Evolutionary conservation across 345 rosid species (phyloP).

Genomic region (Leavenworthia alabamica): DNA sequence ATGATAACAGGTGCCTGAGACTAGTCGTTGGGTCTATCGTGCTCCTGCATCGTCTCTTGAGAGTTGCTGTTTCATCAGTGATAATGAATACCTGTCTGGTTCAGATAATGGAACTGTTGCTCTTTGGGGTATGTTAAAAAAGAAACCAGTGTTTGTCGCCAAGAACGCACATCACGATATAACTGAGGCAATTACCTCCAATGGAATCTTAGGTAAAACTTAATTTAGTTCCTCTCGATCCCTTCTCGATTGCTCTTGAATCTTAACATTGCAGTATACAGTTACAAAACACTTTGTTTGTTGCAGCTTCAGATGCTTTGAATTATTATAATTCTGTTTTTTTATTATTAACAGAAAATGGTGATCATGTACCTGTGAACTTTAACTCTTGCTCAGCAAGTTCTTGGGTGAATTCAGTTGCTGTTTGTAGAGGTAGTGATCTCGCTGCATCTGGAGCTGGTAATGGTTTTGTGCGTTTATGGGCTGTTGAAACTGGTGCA

Average conservation of each 20-base stretch:
- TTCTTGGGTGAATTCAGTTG: slow-evolving; percentile 86
- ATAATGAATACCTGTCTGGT: slow-evolving; percentile 81
- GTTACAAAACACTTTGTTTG: neutral
- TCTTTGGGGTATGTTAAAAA: slow-evolving; percentile 59
- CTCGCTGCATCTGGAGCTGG: slow-evolving; percentile 98
- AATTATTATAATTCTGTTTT: neutral
- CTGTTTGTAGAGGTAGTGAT: slow-evolving; percentile 80
- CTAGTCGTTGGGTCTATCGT: slow-evolving; percentile 60
- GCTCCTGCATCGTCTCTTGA: slow-evolving; percentile 81
- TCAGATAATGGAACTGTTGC: slow-evolving; percentile 90
- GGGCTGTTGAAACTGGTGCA: slow-evolving; percentile 56
- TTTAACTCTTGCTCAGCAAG: slow-evolving; percentile 36
- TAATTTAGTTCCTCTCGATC: neutral
- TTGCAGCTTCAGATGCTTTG: neutral
- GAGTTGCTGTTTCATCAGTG: slow-evolving; percentile 80
- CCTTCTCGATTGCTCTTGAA: neutral
- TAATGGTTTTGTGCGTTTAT: slow-evolving; percentile 64
- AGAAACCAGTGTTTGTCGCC: slow-evolving; percentile 67
- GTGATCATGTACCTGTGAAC: slow-evolving; percentile 27
- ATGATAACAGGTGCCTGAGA: slow-evolving; percentile 67
- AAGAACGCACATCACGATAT: slow-evolving; percentile 65
- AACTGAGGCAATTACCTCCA: slow-evolving; percentile 26
- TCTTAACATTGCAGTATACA: neutral
- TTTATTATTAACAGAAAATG: slow-evolving; percentile 40
- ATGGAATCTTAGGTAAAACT: slow-evolving; percentile 47